phyloP scores from a whole-genome alignment of 257 asterid genomes.

The Lantana camara region DNA sequence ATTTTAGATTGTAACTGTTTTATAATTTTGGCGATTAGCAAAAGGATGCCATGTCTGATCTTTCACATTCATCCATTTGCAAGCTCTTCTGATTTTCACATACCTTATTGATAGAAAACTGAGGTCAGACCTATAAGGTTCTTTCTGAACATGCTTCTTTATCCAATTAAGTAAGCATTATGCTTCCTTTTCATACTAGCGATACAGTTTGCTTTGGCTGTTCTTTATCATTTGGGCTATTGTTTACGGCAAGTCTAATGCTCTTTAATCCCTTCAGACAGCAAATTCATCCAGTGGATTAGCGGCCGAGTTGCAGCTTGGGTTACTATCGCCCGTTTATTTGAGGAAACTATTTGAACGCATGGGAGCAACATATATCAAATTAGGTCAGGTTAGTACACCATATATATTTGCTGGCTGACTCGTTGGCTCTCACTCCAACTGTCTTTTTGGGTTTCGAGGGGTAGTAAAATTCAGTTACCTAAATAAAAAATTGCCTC shows the following conservation, averaged over 20 bases:
- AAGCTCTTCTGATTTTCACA: background rate
- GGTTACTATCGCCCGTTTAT: constrained; percentile 83
- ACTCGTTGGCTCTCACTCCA: background rate
- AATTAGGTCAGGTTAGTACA: constrained; percentile 85
- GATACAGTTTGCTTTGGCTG: background rate
- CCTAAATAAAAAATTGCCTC: constrained; percentile 3
- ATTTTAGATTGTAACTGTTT: background rate
- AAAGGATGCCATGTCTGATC: constrained; percentile 6
- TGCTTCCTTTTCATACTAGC: background rate
- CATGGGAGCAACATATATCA: constrained; percentile 96
- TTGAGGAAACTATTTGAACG: constrained; percentile 91
- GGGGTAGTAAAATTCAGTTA: background rate
- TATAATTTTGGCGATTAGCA: constrained; percentile 2
- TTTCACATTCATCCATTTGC: background rate
- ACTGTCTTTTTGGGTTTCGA: background rate
- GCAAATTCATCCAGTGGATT: constrained; percentile 68
- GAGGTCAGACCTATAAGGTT: background rate
- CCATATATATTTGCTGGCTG: background rate
- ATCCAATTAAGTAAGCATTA: background rate
- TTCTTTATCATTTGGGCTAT: background rate
- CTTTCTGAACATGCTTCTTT: constrained; percentile 6
- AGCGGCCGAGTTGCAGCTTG: constrained; percentile 82
- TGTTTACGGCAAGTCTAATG: constrained; percentile 20
- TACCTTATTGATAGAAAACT: background rate
- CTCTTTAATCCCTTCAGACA: constrained; percentile 46